A percentile compares a stretch with the other conserved stretches of the same genome.
These are phyloP conservation scores for Lactuca saligna DNA, from an alignment of 129 eudicot species.

Conservation along the genomic window DNA sequence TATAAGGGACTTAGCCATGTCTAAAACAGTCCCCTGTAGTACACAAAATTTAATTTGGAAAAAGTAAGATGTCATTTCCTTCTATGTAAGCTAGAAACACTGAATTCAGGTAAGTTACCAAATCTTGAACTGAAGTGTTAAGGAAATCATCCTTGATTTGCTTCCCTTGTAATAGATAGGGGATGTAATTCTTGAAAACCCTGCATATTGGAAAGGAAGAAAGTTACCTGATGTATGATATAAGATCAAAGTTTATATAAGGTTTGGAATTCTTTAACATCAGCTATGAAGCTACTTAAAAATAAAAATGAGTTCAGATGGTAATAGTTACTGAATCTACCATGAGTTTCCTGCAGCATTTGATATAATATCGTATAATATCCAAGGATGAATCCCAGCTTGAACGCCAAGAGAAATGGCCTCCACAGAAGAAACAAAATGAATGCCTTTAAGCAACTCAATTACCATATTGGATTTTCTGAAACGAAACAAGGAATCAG, in stretches of 20 bases:
- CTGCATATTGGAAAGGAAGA: slow-evolving; percentile 42
- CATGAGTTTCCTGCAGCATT: slow-evolving; percentile 98
- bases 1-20: slow-evolving; percentile 67
- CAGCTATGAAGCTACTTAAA: not conserved
- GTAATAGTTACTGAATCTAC: slow-evolving; percentile 34
- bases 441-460: slow-evolving; percentile 90
- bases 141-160: slow-evolving; percentile 53
- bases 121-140: slow-evolving; percentile 42
- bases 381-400: slow-evolving; percentile 96
- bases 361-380: slow-evolving; percentile 81
- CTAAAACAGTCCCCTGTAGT: slow-evolving; percentile 71
- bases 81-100: slow-evolving; percentile 8
- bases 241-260: not conserved
- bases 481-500: slow-evolving; percentile 32
- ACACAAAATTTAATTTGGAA: slow-evolving; percentile 12
- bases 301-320: not conserved
- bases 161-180: slow-evolving; percentile 55
- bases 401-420: slow-evolving; percentile 91
- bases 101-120: slow-evolving; percentile 43
- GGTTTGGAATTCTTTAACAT: slow-evolving; percentile 5
- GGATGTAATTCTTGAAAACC: slow-evolving; percentile 73
- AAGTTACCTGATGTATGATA: slow-evolving; percentile 11
- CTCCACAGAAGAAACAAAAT: slow-evolving; percentile 87
- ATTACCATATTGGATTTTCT: slow-evolving; percentile 74
- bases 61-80: not conserved